These are phyloP conservation scores for Vachellia pachyceras DNA, from an alignment of 306 rosid species.

Conservation along the genomic window DNA sequence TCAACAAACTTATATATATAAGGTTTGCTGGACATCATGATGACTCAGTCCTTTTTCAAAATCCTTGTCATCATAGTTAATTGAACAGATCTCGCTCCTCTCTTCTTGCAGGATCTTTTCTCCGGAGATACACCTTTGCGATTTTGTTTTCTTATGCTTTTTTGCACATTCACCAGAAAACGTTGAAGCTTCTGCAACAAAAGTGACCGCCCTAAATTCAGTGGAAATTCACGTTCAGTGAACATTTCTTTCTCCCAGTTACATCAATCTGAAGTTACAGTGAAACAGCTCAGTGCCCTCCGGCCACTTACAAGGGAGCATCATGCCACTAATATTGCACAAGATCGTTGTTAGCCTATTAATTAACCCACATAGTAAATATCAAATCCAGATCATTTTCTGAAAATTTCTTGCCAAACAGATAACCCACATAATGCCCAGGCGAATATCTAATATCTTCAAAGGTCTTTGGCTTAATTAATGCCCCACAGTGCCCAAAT, in stretches of 20 bases:
- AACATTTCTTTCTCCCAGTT: no score
- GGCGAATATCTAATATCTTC: conserved; percentile 45
- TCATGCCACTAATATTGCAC: no score
- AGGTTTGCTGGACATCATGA: background rate
- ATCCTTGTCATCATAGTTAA: background rate
- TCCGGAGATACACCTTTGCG: background rate
- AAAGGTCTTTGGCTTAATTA: conserved; percentile 60
- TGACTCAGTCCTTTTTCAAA: background rate
- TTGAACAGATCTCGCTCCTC: background rate
- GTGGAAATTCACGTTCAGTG: conserved; percentile 42
- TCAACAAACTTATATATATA: no score
- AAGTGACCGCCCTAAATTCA: conserved; percentile 46
- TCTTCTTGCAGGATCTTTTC: background rate
- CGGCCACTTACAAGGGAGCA: no score
- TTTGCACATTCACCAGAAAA: conserved; percentile 42
- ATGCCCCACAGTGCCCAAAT: conserved; percentile 65
- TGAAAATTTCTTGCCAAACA: conserved; percentile 50
- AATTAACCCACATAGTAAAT: conserved; percentile 44
- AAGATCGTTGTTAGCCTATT: no score
- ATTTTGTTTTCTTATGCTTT: conserved; percentile 6
- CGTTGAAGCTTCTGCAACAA: conserved; percentile 55
- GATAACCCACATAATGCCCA: conserved; percentile 63
- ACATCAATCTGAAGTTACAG: no score
- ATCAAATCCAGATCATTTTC: conserved; percentile 48
- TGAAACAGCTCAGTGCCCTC: no score